Base-by-base conservation (phyloP, 2,329 filamentous ascomycete genomes). In the Sarocladium oryzae region DNA sequence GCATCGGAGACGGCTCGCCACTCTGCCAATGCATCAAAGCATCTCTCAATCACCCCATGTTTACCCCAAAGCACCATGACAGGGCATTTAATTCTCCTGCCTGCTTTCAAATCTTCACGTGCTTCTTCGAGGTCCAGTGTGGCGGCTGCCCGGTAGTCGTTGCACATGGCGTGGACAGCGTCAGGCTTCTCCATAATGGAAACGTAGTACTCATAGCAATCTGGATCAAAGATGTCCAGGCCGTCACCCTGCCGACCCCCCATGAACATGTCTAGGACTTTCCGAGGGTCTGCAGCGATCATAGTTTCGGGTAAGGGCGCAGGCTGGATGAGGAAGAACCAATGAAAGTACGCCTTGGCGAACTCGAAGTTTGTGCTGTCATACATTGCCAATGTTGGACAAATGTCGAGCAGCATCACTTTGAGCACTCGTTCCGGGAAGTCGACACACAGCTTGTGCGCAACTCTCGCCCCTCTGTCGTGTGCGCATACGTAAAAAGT, bases 311-410 rank as follows among this genome's bases (percentile, higher is more conserved):
- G 78, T 4, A 81, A 68, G 0, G 78, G 74, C 4, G 63, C 63
- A 1, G 65, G 60, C 58, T 82, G 79, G 8, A 79, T 76, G 18
- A 82, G 68, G 55, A 82, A 75, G 50, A 79, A 79, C 78, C 79
- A 82, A 61, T 82, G 78, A 57, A 75, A 81, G 60, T 80, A 81
- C 1, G 69, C 68, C 24, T 66, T 66, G 1, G 76, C 73, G 53
- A 78, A 74, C 0, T 63, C 61, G 4, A 67, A 56, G 49, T 70
- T 56, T 2, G 70, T 70, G 15, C 69, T 62, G 46, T 65, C 64
- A 63, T 74, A 82, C 73, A 80, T 80, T 5, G 69, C 69, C 10
- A 77, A 67, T 0, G 77, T 81, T 2, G 78, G 79, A 36, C 73
- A 76, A 38, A 81, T 78, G 52, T 80, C 77, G 2, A 79, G 64